Evolutionary conservation across 2,329 filamentous ascomycete genomes (phyloP).

Genomic region (Pestalotiopsis sp.): DNA sequence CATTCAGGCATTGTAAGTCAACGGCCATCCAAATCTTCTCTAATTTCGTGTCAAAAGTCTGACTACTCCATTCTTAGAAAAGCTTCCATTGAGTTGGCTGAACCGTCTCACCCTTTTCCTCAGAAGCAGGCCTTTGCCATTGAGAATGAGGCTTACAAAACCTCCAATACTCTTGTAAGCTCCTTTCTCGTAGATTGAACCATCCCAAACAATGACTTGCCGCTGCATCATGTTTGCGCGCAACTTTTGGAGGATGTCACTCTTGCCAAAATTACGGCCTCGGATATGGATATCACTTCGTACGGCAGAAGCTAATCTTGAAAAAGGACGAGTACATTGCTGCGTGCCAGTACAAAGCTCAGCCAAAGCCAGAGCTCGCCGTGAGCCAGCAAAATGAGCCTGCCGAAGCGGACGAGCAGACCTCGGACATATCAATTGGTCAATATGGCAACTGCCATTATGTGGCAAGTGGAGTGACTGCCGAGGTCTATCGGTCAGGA

Average conservation of each 20-base stretch:
- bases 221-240: background rate
- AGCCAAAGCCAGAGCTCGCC: background rate
- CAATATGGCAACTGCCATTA: constrained; percentile 54
- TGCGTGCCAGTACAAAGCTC: constrained; percentile 34
- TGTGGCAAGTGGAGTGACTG: constrained; percentile 73
- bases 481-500: constrained; percentile 75
- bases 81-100: constrained; percentile 21
- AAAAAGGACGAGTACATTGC: constrained; percentile 60
- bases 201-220: background rate
- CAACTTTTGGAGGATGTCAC: no score
- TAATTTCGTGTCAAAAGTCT: constrained; percentile 53
- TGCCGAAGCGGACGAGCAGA: constrained; percentile 16
- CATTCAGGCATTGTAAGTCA: constrained; percentile 62
- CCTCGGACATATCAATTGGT: constrained; percentile 51
- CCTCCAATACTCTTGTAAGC: constrained; percentile 59
- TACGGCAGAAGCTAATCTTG: background rate
- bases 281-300: background rate
- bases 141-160: constrained; percentile 66
- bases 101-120: constrained; percentile 20
- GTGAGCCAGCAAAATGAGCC: constrained; percentile 20
- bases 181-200: background rate
- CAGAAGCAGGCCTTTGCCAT: constrained; percentile 58
- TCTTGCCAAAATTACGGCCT: no score
- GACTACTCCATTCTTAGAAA: constrained; percentile 21
- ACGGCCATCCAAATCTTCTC: constrained; percentile 53